A percentile compares a stretch with the other conserved stretches of the same genome.
Conservation (phyloP, 257 asterid species). For the Penstemon eatonii region DNA sequence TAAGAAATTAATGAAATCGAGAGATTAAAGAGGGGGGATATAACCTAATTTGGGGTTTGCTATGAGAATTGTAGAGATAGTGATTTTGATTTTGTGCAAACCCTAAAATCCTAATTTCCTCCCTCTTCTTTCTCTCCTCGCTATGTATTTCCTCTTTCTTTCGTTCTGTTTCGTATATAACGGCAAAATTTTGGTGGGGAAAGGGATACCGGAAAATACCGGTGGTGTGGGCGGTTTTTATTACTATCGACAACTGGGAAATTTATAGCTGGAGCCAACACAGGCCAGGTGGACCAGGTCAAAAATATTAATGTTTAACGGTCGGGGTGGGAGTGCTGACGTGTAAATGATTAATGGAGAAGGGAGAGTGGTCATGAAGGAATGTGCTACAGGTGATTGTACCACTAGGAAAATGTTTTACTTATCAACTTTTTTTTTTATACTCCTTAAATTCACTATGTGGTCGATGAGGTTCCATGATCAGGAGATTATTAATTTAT, state of each 20-base stretch:
- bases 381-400: neutral
- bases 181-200: conserved; percentile 9
- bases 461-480: no score
- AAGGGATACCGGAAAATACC: conserved; percentile 32
- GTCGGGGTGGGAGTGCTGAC: neutral
- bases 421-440: no score
- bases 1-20: neutral
- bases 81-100: conserved; percentile 24
- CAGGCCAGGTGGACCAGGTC: conserved; percentile 22
- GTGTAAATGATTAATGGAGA: neutral
- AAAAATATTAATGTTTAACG: neutral
- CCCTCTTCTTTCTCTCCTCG: conserved; percentile 11
- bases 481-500: no score
- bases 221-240: conserved; percentile 22
- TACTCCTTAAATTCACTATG: no score
- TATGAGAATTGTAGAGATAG: conserved; percentile 11
- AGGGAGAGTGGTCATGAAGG: no score
- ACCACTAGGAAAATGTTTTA: no score
- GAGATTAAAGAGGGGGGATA: neutral
- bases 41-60: conserved; percentile 6
- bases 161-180: conserved; percentile 4
- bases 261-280: conserved; percentile 17
- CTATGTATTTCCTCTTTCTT: neutral
- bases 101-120: conserved; percentile 26
- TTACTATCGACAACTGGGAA: conserved; percentile 24